Conservation (phyloP, 495 filamentous ascomycete genomes). For the Astrocystis sublimbata region DNA sequence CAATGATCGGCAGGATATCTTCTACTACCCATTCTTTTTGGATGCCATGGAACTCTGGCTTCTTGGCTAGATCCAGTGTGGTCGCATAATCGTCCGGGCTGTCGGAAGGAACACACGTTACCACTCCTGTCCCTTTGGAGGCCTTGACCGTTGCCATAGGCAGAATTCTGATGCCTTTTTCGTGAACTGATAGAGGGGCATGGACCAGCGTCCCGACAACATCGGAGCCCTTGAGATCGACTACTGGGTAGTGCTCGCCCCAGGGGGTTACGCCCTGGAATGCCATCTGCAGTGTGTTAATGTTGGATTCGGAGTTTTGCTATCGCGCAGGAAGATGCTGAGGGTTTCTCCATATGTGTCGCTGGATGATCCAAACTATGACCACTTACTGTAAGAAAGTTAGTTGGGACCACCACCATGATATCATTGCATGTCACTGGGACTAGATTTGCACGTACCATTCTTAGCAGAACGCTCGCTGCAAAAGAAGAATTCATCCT, state of each 20-base stretch:
- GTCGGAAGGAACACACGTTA: slow-evolving; percentile 92
- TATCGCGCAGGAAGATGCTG: neutral
- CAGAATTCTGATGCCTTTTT: slow-evolving; percentile 72
- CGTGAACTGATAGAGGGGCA: slow-evolving; percentile 88
- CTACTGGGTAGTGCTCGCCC: slow-evolving; percentile 72
- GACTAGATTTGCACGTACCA: slow-evolving; percentile 17
- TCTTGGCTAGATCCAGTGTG: slow-evolving; percentile 83
- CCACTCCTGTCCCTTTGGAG: slow-evolving; percentile 93
- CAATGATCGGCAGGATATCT: slow-evolving; percentile 84
- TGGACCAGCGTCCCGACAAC: slow-evolving; percentile 83
- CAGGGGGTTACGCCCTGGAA: slow-evolving; percentile 79
- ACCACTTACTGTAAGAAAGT: slow-evolving; percentile 2
- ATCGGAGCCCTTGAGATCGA: slow-evolving; percentile 71
- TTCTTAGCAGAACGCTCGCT: slow-evolving; percentile 88
- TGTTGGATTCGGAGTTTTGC: neutral
- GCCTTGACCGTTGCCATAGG: slow-evolving; percentile 93
- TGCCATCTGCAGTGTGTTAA: slow-evolving; percentile 59
- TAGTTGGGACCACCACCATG: neutral
- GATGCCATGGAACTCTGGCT: slow-evolving; percentile 96
- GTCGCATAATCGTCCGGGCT: slow-evolving; percentile 96
- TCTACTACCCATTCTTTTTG: slow-evolving; percentile 95
- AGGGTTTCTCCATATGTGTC: neutral
- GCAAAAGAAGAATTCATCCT: slow-evolving; percentile 78
- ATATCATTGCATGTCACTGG: neutral
- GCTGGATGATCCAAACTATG: neutral